Base-by-base conservation (phyloP, 352 stramenopile genomes). In the Elongisporangium undulatum region DNA sequence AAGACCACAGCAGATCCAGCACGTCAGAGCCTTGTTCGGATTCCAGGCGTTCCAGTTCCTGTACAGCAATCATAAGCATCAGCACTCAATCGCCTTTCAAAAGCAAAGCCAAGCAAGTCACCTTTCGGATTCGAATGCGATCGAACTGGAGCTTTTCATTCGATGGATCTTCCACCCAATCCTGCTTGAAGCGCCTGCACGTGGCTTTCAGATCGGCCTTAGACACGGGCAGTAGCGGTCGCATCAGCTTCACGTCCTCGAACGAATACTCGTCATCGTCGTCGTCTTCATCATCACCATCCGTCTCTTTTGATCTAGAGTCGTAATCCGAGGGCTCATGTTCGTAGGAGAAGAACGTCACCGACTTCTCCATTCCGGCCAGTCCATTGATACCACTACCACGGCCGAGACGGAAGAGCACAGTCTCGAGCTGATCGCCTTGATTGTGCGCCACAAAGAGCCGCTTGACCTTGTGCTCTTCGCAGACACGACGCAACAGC, bases 101-200 rank as follows among this genome's bases (percentile, higher is more conserved):
- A 34, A 39, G 22, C 7, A 50, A 68, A 68, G 34, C 21, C 20
- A 62, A 26, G 21, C 15, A 34, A 5, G n/a, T 8, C 2, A 89
- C 84, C 76, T 94, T 87, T 34, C 86, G 84, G 51, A 95, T 93
- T 8, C 86, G 80, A 59, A 94, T 82, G 26, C 86, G 81, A 55
- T 95, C 86, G 55, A 87, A 95, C 59, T 80, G 49, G 4, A 80
- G 70, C 53, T 86, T 76, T 53, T 94, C 75, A 55, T 95, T 95
- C 4, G 77, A 89, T 19, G 84, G 86, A 70, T 95, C 86, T 57
- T 95, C 82, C 16, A 92, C 79, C 86, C 86, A 95, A 22, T 67
- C 55, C 55, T 92, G 82, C 4, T 71, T 26, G 55, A 95, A 95
- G 24, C 74, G 78, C 51, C 77, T 49, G 61, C 84, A 94, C 10